phyloP scores from a whole-genome alignment of 2,329 filamentous ascomycete genomes.

The Tolypocladium cylindrosporum region DNA sequence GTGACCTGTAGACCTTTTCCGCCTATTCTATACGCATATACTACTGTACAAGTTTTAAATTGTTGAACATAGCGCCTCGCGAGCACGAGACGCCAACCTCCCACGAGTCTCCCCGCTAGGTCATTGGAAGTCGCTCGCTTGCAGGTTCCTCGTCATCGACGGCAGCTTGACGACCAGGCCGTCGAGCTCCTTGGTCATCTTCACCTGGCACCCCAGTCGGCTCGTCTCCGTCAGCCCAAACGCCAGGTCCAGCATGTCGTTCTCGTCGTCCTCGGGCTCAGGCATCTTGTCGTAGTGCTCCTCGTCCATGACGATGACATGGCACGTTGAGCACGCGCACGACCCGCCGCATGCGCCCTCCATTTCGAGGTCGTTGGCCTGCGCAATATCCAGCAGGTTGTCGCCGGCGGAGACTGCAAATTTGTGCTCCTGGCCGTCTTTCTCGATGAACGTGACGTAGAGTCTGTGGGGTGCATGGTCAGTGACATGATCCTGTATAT shows the following conservation, averaged over 20 bases:
- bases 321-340: slow-evolving; percentile 88
- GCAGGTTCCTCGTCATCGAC: slow-evolving; percentile 89
- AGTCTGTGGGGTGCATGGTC: slow-evolving; percentile 41
- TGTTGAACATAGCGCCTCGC: background rate
- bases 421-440: slow-evolving; percentile 67
- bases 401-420: slow-evolving; percentile 78
- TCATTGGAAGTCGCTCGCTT: slow-evolving; percentile 77
- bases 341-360: slow-evolving; percentile 94
- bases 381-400: slow-evolving; percentile 90
- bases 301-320: slow-evolving; percentile 72
- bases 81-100: background rate
- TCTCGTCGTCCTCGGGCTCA: slow-evolving; percentile 71
- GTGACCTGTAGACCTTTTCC: background rate
- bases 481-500: slow-evolving; percentile 1
- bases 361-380: slow-evolving; percentile 94
- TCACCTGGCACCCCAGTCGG: slow-evolving; percentile 78
- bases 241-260: slow-evolving; percentile 84
- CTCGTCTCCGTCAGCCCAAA: slow-evolving; percentile 83
- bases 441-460: slow-evolving; percentile 87
- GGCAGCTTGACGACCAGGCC: slow-evolving; percentile 79
- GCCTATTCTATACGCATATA: slow-evolving; percentile 1
- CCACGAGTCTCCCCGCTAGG: background rate
- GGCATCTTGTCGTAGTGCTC: slow-evolving; percentile 68
- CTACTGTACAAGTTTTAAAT: slow-evolving; percentile 1
- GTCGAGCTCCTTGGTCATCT: slow-evolving; percentile 84